Conservation (phyloP, 1,139 yeast species). For the Yamadazyma triangularis region DNA sequence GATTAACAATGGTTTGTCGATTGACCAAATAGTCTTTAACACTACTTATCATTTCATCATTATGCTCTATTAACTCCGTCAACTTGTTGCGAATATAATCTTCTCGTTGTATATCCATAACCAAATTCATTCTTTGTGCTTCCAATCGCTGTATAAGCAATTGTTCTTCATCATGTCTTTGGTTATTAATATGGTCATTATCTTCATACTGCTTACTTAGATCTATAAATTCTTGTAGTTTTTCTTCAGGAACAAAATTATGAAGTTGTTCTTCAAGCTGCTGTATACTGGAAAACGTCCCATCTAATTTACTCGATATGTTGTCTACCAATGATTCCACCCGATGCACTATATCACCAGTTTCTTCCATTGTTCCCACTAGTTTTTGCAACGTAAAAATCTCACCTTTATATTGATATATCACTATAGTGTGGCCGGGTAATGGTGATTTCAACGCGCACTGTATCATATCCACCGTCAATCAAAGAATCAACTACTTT, state of each 20-base stretch:
- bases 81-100: slow-evolving; percentile 33
- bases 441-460: neutral
- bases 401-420: too few species aligned
- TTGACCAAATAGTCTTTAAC: slow-evolving; percentile 34
- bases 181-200: neutral
- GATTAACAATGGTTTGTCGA: slow-evolving; percentile 10
- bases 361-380: neutral
- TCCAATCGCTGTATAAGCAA: slow-evolving; percentile 19
- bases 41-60: slow-evolving; percentile 35
- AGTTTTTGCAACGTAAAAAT: too few species aligned
- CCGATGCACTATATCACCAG: neutral
- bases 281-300: neutral
- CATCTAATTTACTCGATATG: neutral
- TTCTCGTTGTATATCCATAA: slow-evolving; percentile 43
- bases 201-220: too few species aligned
- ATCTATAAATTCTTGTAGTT: neutral
- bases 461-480: neutral
- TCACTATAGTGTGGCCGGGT: too few species aligned
- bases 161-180: slow-evolving; percentile 1
- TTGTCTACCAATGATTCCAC: neutral
- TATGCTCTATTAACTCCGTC: slow-evolving; percentile 31
- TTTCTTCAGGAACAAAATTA: neutral
- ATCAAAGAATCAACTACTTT: neutral
- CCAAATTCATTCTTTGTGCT: slow-evolving; percentile 28
- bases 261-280: neutral